phyloP scores from a whole-genome alignment of 805 yeast species.

The Kazachstania africana region DNA sequence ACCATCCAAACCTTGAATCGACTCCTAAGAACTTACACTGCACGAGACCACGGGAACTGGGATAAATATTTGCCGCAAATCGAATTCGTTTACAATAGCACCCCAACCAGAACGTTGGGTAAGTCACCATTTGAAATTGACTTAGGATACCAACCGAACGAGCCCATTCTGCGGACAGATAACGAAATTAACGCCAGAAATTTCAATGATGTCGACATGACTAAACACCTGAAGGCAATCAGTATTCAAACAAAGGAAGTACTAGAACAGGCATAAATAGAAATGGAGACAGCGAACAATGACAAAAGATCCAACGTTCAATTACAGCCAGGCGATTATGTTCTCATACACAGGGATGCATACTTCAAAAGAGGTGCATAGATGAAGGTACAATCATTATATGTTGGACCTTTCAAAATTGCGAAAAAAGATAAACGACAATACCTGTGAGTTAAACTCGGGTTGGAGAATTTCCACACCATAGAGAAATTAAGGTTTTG shows the following conservation, averaged over 20 bases:
- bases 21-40: not conserved
- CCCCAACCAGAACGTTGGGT: not conserved
- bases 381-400: not conserved
- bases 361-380: not conserved
- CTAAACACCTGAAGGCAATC: not conserved
- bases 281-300: not conserved
- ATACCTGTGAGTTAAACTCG: not conserved
- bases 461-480: no score
- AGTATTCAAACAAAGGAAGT: not conserved
- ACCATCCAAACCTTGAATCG: constrained; percentile 1
- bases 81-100: constrained; percentile 1
- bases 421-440: not conserved
- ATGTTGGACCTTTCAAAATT: not conserved
- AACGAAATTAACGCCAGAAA: not conserved
- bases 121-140: constrained; percentile 3
- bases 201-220: not conserved
- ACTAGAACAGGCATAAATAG: not conserved
- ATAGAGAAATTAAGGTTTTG: no score
- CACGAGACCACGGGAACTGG: not conserved
- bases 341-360: not conserved
- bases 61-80: constrained; percentile 1
- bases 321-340: not conserved
- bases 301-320: not conserved
- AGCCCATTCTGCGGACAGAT: not conserved
- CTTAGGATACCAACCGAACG: constrained; percentile 3